Percentiles rank a stretch among this genome's conserved stretches.
These are phyloP conservation scores for Elaeis oleifera DNA, from an alignment of 202 grass and related monocot species.

Conservation along the genomic window DNA sequence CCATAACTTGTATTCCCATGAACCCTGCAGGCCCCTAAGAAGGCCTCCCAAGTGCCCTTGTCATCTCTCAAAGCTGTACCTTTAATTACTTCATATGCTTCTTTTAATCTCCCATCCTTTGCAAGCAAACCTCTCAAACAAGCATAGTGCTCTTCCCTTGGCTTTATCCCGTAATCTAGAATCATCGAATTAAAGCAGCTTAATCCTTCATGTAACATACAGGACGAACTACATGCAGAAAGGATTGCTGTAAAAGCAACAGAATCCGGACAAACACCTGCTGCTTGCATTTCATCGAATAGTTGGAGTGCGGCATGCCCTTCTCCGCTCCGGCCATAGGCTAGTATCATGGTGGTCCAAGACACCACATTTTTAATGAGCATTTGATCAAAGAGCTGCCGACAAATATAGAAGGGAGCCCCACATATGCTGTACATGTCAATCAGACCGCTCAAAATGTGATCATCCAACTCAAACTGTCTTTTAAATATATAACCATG, in stretches of 20 bases:
- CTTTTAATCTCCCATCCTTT: slow-evolving; percentile 7
- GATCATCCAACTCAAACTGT: slow-evolving; percentile 3
- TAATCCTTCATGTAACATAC: neutral
- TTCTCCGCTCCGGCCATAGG: neutral
- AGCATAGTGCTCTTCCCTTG: slow-evolving; percentile 7
- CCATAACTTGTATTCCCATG: neutral
- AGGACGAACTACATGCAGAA: slow-evolving; percentile 5
- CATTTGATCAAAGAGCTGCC: slow-evolving; percentile 15
- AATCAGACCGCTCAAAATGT: slow-evolving; percentile 10
- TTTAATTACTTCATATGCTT: slow-evolving; percentile 2
- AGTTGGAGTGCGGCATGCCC: neutral
- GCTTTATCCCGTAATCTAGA: slow-evolving; percentile 7
- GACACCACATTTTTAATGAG: slow-evolving; percentile 2
- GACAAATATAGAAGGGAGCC: neutral
- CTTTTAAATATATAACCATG: slow-evolving; percentile 4
- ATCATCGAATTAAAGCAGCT: neutral
- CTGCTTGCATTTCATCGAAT: slow-evolving; percentile 7
- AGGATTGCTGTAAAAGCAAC: slow-evolving; percentile 11
- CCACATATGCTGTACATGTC: slow-evolving; percentile 6
- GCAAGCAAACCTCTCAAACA: slow-evolving; percentile 6
- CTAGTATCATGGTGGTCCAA: slow-evolving; percentile 10
- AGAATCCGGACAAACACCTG: slow-evolving; percentile 4
- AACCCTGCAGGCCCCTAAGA: slow-evolving; percentile 8
- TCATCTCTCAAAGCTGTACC: neutral
- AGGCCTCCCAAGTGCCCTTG: slow-evolving; percentile 3